Evolutionary conservation across 176 grass and related monocot species (phyloP).

Genomic region (Paspalum notatum): DNA sequence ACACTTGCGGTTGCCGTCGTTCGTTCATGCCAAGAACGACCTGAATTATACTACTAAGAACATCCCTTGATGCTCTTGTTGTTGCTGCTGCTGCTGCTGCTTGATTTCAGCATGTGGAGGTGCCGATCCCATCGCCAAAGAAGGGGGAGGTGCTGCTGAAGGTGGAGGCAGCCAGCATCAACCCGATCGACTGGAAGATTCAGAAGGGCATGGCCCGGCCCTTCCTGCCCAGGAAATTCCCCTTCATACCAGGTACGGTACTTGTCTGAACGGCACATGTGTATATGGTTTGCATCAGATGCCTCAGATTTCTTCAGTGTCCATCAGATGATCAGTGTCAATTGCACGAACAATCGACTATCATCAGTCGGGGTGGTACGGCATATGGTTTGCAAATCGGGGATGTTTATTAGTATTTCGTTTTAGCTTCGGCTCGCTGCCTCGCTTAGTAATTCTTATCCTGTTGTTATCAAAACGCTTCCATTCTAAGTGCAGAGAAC

Average conservation of each 20-base stretch:
- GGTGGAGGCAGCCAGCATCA: slow-evolving; percentile 73
- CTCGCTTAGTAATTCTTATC: background rate
- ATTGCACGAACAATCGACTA: background rate
- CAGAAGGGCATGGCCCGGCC: slow-evolving; percentile 64
- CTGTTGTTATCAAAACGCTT: background rate
- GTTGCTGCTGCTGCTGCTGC: background rate
- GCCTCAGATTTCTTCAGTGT: background rate
- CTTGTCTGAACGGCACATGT: background rate
- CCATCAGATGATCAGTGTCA: background rate
- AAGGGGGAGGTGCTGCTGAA: slow-evolving; percentile 65
- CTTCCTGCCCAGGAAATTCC: slow-evolving; percentile 67
- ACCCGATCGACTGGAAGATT: slow-evolving; percentile 78
- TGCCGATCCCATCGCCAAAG: slow-evolving; percentile 60
- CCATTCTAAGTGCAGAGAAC: background rate
- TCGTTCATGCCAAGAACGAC: background rate
- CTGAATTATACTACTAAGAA: background rate
- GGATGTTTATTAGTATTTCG: background rate
- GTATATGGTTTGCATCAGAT: too few species aligned
- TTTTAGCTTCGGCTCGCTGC: too few species aligned
- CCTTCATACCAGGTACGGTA: slow-evolving; percentile 53
- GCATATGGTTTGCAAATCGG: background rate
- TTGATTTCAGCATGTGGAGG: slow-evolving; percentile 57
- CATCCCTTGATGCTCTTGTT: slow-evolving; percentile 9
- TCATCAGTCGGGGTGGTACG: too few species aligned
- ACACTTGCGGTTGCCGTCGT: background rate